A percentile compares a stretch with the other conserved stretches of the same genome.
phyloP scores from a whole-genome alignment of 306 rosid genomes.

The Malus asiatica region DNA sequence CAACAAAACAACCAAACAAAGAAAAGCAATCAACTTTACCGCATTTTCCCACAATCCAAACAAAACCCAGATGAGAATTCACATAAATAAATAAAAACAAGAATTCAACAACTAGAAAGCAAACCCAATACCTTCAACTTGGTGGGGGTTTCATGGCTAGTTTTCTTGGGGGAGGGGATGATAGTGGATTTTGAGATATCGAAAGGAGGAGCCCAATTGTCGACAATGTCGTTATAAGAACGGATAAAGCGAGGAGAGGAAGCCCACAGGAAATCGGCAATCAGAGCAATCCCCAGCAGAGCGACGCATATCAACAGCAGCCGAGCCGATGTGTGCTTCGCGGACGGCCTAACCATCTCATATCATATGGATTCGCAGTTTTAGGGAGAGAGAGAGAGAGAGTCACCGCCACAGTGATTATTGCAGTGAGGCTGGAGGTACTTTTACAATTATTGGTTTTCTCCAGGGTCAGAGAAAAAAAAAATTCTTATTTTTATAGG shows the following conservation, averaged over 20 bases:
- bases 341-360: constrained; percentile 63
- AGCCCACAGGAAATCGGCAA: constrained; percentile 77
- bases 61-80: constrained; percentile 5
- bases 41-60: background rate
- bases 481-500: background rate
- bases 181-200: constrained; percentile 8
- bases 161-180: constrained; percentile 18
- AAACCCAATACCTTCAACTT: constrained; percentile 23
- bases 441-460: background rate
- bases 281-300: constrained; percentile 61
- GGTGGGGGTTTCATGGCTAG: background rate
- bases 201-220: constrained; percentile 29
- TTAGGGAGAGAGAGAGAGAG: too few relatives aligned
- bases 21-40: background rate
- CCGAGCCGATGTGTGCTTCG: constrained; percentile 49
- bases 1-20: background rate
- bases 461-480: background rate
- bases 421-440: background rate
- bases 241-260: constrained; percentile 36
- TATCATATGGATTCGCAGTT: background rate
- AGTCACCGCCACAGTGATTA: background rate
- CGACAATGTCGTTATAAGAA: constrained; percentile 18
- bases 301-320: constrained; percentile 46
- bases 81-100: background rate
- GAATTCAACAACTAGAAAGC: background rate